Evolutionary conservation across 352 stramenopile genomes (phyloP), one percentile per base, ranked within the genome.

Genomic region (Heterotrichella gracilis): DNA sequence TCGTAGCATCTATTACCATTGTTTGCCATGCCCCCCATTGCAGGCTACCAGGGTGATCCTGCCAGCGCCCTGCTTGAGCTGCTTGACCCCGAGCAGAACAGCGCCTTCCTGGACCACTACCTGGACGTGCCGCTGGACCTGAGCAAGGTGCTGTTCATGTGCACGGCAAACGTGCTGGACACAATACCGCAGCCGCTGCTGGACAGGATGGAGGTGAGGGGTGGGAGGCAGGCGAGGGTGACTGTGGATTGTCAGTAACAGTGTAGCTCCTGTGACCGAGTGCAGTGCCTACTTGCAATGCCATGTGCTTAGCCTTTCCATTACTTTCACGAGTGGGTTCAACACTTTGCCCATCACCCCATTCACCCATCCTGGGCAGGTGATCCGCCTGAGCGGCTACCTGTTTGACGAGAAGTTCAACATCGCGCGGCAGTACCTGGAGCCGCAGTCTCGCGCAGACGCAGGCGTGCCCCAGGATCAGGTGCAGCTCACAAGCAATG

Each of bases 121-220:
- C 84, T 98, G 70, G 91, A 98, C 76, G 86, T 95, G 4, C 90
- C 91, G 2, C 82, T 97, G 2, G 92, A 98, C 79, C 81, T 97
- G 2, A 95, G 84, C 71, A 90, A 94, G 42, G 76, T 82, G 17
- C 40, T 80, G 3, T 97, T 97, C 76, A 89, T 97, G 70, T 97
- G 89, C 74, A 96, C 88, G 0, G 86, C 89, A 3, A 96, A 97
- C 78, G 85, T 92, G 39, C 82, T 91, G 13, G 86, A 94, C 69
- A 93, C 83, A 24, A 97, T 98, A 72, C 90, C 92, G 23, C 88
- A 83, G 0, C 90, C 92, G 17, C 77, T 99, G 41, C 78, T 95
- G n/a, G 92, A 99, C 81, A 82, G 92, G 68, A 98, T 99, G 91
- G 92, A 99, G 80, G 81, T n/a, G n/a, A n/a, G n/a, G n/a, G n/a